Evolutionary conservation across 2,329 filamentous ascomycete genomes (phyloP), one percentile per base, ranked within the genome.

Genomic region (Fusarium duplospermum): DNA sequence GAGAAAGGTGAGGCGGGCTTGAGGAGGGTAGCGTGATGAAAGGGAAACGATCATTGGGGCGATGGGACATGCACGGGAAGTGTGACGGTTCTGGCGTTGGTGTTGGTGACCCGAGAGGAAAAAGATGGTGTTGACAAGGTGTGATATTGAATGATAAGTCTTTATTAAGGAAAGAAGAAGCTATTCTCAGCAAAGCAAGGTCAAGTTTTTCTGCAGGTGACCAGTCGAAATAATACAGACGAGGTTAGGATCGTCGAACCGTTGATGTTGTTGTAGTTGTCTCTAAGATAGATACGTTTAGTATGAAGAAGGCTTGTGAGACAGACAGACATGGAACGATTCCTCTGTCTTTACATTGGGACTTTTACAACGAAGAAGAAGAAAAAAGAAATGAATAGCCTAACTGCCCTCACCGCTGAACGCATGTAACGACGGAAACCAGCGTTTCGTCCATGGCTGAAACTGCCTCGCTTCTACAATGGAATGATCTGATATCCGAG

Each of bases 41-140:
- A n/a, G 24, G 35, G 54, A 58, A 64, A 67, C 67, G 74, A 75
- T 76, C 62, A 76, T 76, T 76, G 74, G 74, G 74, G 74, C 72
- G 74, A 76, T 76, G 74, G 52, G 57, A 20, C 33, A 36, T 20
- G n/a, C 58, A 40, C 45, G 33, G 54, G 42, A 31, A 66, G 62
- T 62, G 62, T 59, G 58, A 61, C 58, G 72, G 61, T 67, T 62
- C 35, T 64, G 58, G 50, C 40, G 71, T 22, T 61, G 58, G 54
- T 33, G 20, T 42, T 42, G 38, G 38, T 42, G 38, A 20, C n/a
- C n/a, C 38, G 22, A 29, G 36, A 10, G 45, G 45, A 27, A 14
- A 24, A 29, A 52, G 47, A 52, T 52, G 47, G 47, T 52, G 47
- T 52, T 52, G 47, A 52, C 47, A 52, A n/a, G 47, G 47, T 47